phyloP scores from a whole-genome alignment of 148 eudicot genomes.

The Oxyria digyna region DNA sequence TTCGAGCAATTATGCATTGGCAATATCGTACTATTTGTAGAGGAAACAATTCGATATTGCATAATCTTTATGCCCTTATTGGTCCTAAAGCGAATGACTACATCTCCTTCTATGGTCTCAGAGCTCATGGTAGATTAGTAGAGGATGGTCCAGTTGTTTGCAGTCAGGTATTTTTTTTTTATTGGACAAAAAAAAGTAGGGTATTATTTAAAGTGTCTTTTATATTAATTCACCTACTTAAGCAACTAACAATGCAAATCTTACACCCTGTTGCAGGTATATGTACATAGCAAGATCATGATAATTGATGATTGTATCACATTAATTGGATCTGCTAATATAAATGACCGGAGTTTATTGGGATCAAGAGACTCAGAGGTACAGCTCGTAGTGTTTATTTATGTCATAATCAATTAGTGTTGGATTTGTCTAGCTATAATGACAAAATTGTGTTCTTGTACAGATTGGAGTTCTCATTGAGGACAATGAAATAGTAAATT shows the following conservation, averaged over 20 bases:
- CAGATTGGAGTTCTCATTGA: slow-evolving; percentile 89
- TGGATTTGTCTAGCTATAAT: neutral
- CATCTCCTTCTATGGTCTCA: slow-evolving; percentile 90
- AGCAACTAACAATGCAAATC: neutral
- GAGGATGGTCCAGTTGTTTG: slow-evolving; percentile 75
- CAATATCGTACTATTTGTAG: slow-evolving; percentile 94
- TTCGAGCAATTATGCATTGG: slow-evolving; percentile 98
- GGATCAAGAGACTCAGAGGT: slow-evolving; percentile 99
- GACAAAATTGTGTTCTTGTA: slow-evolving; percentile 1
- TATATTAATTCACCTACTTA: neutral
- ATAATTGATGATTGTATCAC: slow-evolving; percentile 70
- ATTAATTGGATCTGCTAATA: slow-evolving; percentile 92
- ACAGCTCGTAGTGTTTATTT: neutral
- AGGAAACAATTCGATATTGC: slow-evolving; percentile 78
- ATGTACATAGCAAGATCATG: slow-evolving; percentile 98
- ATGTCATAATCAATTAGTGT: neutral
- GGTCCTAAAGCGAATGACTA: slow-evolving; percentile 81
- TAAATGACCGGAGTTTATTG: slow-evolving; percentile 93
- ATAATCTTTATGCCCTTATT: slow-evolving; percentile 61
- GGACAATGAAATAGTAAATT: slow-evolving; percentile 76
- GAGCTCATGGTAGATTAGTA: slow-evolving; percentile 78
- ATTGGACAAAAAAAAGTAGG: too few species aligned
- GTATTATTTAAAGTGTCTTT: neutral
- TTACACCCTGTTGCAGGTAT: slow-evolving; percentile 40
- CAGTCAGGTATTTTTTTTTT: slow-evolving; percentile 59